phyloP scores from a whole-genome alignment of 2,329 filamentous ascomycete species.

The Diaporthe velutina region DNA sequence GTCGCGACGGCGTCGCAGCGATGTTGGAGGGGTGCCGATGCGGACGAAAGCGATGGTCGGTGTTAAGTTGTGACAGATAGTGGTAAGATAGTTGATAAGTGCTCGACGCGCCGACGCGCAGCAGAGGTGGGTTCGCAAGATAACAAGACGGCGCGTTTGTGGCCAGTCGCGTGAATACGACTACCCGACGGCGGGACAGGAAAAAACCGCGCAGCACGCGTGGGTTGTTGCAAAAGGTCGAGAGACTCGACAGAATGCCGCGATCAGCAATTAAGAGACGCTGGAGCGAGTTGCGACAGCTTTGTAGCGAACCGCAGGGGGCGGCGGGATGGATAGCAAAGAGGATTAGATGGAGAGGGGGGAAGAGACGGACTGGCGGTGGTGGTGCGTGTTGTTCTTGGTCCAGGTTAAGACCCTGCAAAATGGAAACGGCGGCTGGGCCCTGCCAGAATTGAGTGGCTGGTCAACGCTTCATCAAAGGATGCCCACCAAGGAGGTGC shows the following conservation, averaged over 20 bases:
- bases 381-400: conserved; percentile 31
- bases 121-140: conserved; percentile 29
- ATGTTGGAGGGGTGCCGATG: not conserved
- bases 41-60: not conserved
- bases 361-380: conserved; percentile 8
- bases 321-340: conserved; percentile 27
- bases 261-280: conserved; percentile 15
- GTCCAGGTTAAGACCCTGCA: conserved; percentile 25
- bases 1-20: conserved; percentile 44
- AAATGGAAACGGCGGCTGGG: conserved; percentile 15
- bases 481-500: conserved; percentile 1
- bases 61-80: not conserved
- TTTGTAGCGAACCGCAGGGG: conserved; percentile 35
- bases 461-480: conserved; percentile 9
- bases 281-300: conserved; percentile 37
- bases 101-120: conserved; percentile 36
- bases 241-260: conserved; percentile 19
- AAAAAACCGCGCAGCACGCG: conserved; percentile 34
- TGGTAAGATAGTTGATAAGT: conserved; percentile 12
- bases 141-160: conserved; percentile 35
- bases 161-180: conserved; percentile 36
- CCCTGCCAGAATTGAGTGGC: conserved; percentile 22
- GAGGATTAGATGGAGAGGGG: conserved; percentile 28
- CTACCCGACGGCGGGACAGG: conserved; percentile 9
- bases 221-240: not conserved